Base-by-base conservation (phyloP, 2,329 filamentous ascomycete species). In the Calcarisporium arbuscula region DNA sequence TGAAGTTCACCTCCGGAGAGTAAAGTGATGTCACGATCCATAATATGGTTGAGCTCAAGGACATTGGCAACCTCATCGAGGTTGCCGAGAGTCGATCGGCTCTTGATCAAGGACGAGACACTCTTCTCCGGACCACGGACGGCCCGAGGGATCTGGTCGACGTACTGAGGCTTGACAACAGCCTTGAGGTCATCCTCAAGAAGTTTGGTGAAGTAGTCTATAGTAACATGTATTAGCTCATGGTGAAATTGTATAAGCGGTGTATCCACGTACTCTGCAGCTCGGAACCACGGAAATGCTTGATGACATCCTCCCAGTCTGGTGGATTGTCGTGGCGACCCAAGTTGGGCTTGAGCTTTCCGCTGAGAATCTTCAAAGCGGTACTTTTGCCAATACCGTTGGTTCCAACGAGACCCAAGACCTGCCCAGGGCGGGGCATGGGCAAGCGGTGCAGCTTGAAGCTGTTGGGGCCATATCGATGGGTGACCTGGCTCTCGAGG, bases 371-470 rank as follows among this genome's bases (percentile, higher is more conserved):
- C 74, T 98, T 98, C 62, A 98, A 70, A 8, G 92, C 94, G n/a
- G 92, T 98, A 70, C 88, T 95, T 79, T 98, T 98, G 65, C 92
- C 92, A 54, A 96, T 98, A 87, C 94, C 92, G 79, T 98, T 98
- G 52, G 92, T 96, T 62, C 92, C 94, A 28, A 98, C 94, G 34
- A 98, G 75, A 70, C 92, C 92, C 38, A 98, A 68, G 19, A 98
- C 94, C 58, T 96, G 87, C 43, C 92, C 92, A 20, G 92, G 90
- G 41, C 92, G 82, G 44, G 92, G 92, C 77, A 90, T 95, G 38
- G 94, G 92, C 56, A 96, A 74, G 52, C 94, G 82, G 65, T 98
- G 92, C 48, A 98, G 80, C 75, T 98, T 98, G 80, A 98, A 98
- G 70, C 89, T 95, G 75, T 98, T 98, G 61, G 92, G 90, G 36